Conservation (phyloP, 2,329 filamentous ascomycete species). For the Lachnellula cervina region DNA sequence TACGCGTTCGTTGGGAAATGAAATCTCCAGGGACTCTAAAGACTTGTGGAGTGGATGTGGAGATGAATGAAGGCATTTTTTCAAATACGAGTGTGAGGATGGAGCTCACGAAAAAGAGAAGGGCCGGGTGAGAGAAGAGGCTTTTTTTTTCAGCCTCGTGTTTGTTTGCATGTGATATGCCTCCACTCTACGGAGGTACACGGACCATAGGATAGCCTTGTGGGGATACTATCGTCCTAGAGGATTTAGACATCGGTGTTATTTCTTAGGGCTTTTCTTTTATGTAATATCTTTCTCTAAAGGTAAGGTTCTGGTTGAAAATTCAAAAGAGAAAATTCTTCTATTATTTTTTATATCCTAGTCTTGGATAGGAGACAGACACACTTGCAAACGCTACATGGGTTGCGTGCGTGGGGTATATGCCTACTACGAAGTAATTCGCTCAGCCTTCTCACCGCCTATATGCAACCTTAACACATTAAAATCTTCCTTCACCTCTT, state of each 20-base stretch:
- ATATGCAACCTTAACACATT: not conserved
- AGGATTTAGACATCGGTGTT: not conserved
- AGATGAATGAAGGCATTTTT: not conserved
- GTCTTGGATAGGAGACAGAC: not conserved
- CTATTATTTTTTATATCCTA: not conserved
- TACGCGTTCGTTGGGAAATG: not conserved
- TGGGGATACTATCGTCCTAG: not conserved
- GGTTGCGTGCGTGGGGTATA: not conserved
- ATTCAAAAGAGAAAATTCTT: not conserved
- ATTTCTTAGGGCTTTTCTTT: not conserved
- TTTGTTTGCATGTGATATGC: not conserved
- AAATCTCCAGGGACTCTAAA: not conserved
- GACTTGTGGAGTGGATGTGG: not conserved
- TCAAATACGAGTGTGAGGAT: not conserved
- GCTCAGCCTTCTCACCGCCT: slow-evolving; percentile 1
- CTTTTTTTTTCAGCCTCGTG: not conserved
- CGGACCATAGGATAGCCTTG: slow-evolving; percentile 1
- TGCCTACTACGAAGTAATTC: not conserved
- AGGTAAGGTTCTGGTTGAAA: not conserved
- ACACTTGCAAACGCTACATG: not conserved
- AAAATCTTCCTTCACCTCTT: not conserved
- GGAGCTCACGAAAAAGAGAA: slow-evolving; percentile 2
- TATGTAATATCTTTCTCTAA: not conserved
- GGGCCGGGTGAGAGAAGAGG: slow-evolving; percentile 1
- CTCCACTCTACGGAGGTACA: not conserved